These are phyloP conservation scores for Phalaenopsis hybrid DNA, from an alignment of 116 monocot species.

Conservation along the genomic window DNA sequence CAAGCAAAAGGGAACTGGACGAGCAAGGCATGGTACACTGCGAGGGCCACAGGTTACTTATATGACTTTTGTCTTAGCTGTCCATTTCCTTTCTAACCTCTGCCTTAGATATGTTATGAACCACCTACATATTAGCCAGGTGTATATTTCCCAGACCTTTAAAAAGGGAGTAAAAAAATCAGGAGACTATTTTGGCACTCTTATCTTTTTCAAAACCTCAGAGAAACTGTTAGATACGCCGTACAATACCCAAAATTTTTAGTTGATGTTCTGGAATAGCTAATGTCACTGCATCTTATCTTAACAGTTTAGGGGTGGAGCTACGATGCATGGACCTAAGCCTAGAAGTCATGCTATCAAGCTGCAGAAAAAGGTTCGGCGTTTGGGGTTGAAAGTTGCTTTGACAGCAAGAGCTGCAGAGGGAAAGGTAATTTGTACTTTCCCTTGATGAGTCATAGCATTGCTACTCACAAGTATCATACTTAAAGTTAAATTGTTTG, in stretches of 20 bases:
- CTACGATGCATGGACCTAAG: conserved; percentile 88
- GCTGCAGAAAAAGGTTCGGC: conserved; percentile 84
- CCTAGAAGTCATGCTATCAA: conserved; percentile 97
- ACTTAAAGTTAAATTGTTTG: not conserved
- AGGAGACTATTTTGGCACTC: no score
- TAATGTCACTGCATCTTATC: not conserved
- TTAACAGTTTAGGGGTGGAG: conserved; percentile 82
- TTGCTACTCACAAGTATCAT: not conserved
- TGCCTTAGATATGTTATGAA: not conserved
- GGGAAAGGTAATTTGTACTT: conserved; percentile 65
- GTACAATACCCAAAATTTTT: not conserved
- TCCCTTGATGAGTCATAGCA: not conserved
- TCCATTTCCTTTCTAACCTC: not conserved
- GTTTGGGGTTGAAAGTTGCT: conserved; percentile 80
- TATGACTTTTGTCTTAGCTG: not conserved
- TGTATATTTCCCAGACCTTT: not conserved
- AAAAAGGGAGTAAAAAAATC: not conserved
- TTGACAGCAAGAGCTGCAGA: conserved; percentile 78
- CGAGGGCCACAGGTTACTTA: conserved; percentile 83
- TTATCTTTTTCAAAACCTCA: no score
- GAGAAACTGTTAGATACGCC: not conserved
- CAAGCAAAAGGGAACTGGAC: conserved; percentile 87
- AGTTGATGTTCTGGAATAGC: not conserved
- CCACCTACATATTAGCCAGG: not conserved
- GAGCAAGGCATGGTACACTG: conserved; percentile 88